Evolutionary conservation across 1,284 basidiomycete species (phyloP), one percentile per base, ranked within the genome.

Genomic region (Ceratobasidium sp.): DNA sequence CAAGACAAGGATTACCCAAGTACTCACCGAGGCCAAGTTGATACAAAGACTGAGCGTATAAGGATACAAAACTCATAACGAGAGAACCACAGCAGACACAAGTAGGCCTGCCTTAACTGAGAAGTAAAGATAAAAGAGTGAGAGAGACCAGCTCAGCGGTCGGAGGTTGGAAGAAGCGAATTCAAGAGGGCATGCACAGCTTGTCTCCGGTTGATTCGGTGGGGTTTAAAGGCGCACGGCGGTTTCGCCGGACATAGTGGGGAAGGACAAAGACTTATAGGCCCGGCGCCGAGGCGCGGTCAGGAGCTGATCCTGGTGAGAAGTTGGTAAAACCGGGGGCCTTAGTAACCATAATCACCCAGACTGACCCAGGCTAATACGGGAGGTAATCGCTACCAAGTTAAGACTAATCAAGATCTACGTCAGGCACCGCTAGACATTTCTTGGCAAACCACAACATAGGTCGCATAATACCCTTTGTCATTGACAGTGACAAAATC

Each of bases 111-210:
- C 72, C 72, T 75, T 75, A 60, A 55, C 13, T 2, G n/a, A 75
- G 20, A 49, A 53, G 60, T 53, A 39, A 63, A 72, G 44, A 46
- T 49, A 58, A 75, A 75, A 39, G 51, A 70, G 49, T 55, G 49
- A 40, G 72, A 75, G 72, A 63, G n/a, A n/a, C 72, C 72, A 75
- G 72, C 72, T 75, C 72, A 46, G 60, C 26, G 46, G 60, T 63
- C 69, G 18, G 12, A 53, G 44, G 42, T 40, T 63, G 40, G 44
- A 12, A 33, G 40, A 46, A 7, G 39, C 42, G 61, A 49, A n/a
- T n/a, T 63, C 44, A 64, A 33, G 33, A 55, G 46, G 60, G 72
- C 60, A 64, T 75, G 72, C 72, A 75, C 40, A 20, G 60, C 49
- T 51, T 67, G 26, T 7, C 61, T 44, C 61, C 61, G 61, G 61